These are phyloP conservation scores for Citrus unshiu DNA, from an alignment of 345 rosid species.

Conservation along the genomic window DNA sequence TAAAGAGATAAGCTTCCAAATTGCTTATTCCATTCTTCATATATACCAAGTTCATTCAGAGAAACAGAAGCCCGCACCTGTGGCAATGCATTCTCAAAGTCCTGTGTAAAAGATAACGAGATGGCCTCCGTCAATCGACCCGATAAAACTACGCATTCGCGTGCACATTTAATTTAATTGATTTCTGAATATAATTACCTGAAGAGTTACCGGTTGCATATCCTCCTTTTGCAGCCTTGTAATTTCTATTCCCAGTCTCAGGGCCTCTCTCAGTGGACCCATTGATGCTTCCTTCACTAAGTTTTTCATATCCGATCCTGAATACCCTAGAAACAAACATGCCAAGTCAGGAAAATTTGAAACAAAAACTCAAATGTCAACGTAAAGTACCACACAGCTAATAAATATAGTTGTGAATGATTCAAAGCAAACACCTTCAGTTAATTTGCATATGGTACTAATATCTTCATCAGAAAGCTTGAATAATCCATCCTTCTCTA, in stretches of 20 bases:
- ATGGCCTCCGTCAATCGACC: background rate
- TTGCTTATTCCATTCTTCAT: constrained; percentile 89
- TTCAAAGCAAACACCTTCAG: constrained; percentile 48
- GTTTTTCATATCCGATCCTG: constrained; percentile 98
- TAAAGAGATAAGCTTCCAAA: constrained; percentile 80
- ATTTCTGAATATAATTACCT: constrained; percentile 37
- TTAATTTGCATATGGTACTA: constrained; percentile 66
- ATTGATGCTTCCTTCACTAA: constrained; percentile 94
- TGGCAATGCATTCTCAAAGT: constrained; percentile 71
- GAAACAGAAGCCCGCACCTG: constrained; percentile 97
- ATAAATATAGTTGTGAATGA: background rate
- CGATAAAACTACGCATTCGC: background rate
- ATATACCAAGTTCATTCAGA: constrained; percentile 60
- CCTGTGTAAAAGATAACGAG: constrained; percentile 36
- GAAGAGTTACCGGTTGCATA: constrained; percentile 67
- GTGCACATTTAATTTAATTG: background rate
- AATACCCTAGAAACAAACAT: constrained; percentile 53
- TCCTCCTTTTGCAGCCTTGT: constrained; percentile 80
- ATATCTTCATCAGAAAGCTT: constrained; percentile 72
- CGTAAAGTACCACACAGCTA: background rate
- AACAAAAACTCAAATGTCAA: background rate
- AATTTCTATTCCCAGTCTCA: constrained; percentile 78
- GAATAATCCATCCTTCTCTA: constrained; percentile 86
- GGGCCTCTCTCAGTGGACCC: constrained; percentile 98
- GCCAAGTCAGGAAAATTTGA: background rate